Percentiles rank a stretch among this genome's conserved stretches.
phyloP scores from a whole-genome alignment of 2,329 filamentous ascomycete species.

The Didymella segeticola region DNA sequence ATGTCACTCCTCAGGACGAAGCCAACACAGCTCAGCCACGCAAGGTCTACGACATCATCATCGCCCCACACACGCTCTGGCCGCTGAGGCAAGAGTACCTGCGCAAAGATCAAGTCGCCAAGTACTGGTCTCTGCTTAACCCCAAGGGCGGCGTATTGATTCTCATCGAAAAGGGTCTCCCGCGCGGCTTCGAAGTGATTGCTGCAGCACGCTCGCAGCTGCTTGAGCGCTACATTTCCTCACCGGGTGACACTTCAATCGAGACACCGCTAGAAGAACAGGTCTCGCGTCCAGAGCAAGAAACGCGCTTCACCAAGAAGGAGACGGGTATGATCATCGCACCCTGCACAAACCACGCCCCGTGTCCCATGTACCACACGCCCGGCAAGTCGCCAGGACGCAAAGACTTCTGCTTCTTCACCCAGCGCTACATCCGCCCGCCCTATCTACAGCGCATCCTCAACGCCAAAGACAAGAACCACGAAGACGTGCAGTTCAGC shows the following conservation, averaged over 20 bases:
- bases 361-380: conserved; percentile 85
- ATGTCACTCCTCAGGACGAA: conserved; percentile 68
- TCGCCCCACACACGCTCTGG: conserved; percentile 85
- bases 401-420: conserved; percentile 91
- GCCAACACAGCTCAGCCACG: conserved; percentile 52
- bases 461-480: conserved; percentile 72
- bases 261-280: conserved; percentile 48
- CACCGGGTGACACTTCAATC: conserved; percentile 59
- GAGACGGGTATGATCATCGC: conserved; percentile 68
- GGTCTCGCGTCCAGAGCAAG: conserved; percentile 47
- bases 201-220: conserved; percentile 83
- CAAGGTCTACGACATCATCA: conserved; percentile 88
- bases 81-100: conserved; percentile 76
- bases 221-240: conserved; percentile 75
- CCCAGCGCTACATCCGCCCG: conserved; percentile 86
- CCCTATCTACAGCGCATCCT: conserved; percentile 80
- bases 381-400: conserved; percentile 74
- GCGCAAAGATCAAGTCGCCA: conserved; percentile 80
- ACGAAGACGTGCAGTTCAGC: conserved; percentile 90
- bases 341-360: conserved; percentile 83
- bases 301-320: conserved; percentile 51
- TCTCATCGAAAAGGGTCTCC: conserved; percentile 87
- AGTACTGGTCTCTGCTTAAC: conserved; percentile 86
- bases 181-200: conserved; percentile 89
- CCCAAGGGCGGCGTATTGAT: conserved; percentile 86